These are phyloP conservation scores for Chytriomyces sp. DNA, from an alignment of 192 early-diverging fungal genomes.

Conservation along the genomic window DNA sequence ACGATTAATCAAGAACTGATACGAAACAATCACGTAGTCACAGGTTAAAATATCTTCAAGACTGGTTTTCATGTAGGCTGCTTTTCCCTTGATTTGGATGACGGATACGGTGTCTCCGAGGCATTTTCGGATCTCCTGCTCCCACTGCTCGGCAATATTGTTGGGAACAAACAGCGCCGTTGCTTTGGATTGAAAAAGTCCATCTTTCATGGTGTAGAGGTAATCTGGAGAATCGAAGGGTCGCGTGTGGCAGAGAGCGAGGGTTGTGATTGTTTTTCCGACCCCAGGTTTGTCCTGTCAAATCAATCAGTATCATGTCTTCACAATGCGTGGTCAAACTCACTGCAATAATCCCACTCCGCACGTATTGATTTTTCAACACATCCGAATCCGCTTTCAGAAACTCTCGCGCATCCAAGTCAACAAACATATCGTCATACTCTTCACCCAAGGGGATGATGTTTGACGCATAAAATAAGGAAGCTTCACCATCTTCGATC, in stretches of 20 bases:
- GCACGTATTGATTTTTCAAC: neutral
- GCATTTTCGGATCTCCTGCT: neutral
- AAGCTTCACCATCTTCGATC: conserved; percentile 12
- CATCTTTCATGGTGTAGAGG: neutral
- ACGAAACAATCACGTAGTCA: neutral
- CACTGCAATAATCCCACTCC: conserved; percentile 10
- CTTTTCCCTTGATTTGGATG: neutral
- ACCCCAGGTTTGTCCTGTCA: conserved; percentile 26
- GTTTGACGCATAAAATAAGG: conserved; percentile 4
- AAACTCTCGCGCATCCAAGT: neutral
- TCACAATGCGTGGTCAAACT: neutral
- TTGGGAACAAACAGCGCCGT: neutral
- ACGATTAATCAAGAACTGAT: neutral
- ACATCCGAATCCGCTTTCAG: neutral
- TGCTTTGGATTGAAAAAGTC: neutral
- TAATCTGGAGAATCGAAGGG: conserved; percentile 1
- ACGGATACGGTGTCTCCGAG: neutral
- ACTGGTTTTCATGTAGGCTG: neutral
- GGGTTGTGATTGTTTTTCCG: conserved; percentile 22
- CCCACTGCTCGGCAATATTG: neutral
- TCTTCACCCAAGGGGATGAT: conserved; percentile 8
- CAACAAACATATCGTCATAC: neutral
- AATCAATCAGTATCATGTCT: neutral
- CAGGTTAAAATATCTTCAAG: neutral
- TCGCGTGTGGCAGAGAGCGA: conserved; percentile 23